phyloP scores from a whole-genome alignment of 495 filamentous ascomycete species.

The Chaetomium fimeti region DNA sequence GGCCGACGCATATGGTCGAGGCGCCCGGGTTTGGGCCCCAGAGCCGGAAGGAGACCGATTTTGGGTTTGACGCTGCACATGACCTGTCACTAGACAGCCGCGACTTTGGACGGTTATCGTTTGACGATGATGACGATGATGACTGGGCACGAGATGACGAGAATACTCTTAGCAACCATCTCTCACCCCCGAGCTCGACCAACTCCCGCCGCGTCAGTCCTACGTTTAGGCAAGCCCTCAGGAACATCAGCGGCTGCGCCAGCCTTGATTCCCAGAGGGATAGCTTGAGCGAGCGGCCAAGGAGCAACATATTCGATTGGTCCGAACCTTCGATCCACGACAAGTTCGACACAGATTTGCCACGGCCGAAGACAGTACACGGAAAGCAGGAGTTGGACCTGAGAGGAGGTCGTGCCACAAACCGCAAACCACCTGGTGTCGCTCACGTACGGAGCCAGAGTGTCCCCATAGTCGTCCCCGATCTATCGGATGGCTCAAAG shows the following conservation, averaged over 20 bases:
- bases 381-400: constrained; percentile 75
- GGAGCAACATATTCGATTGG: constrained; percentile 81
- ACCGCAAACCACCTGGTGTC: constrained; percentile 71
- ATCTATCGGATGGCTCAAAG: constrained; percentile 55
- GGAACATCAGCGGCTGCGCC: constrained; percentile 43
- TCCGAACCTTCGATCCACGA: constrained; percentile 65
- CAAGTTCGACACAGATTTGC: constrained; percentile 52
- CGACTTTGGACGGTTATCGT: constrained; percentile 48
- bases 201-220: constrained; percentile 50
- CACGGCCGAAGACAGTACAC: constrained; percentile 83
- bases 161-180: constrained; percentile 47
- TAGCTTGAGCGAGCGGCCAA: constrained; percentile 46
- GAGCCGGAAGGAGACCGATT: constrained; percentile 21
- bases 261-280: constrained; percentile 35
- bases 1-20: constrained; percentile 32
- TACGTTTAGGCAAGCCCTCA: constrained; percentile 43
- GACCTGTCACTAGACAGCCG: constrained; percentile 27
- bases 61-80: constrained; percentile 25
- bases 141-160: constrained; percentile 61
- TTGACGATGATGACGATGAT: constrained; percentile 64
- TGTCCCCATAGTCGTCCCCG: constrained; percentile 80
- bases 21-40: constrained; percentile 23
- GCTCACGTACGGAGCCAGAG: constrained; percentile 91
- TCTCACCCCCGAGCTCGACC: constrained; percentile 56
- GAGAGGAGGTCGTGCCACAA: constrained; percentile 69